Evolutionary conservation across 257 asterid genomes (phyloP).

Genomic region (Solanum pennellii): DNA sequence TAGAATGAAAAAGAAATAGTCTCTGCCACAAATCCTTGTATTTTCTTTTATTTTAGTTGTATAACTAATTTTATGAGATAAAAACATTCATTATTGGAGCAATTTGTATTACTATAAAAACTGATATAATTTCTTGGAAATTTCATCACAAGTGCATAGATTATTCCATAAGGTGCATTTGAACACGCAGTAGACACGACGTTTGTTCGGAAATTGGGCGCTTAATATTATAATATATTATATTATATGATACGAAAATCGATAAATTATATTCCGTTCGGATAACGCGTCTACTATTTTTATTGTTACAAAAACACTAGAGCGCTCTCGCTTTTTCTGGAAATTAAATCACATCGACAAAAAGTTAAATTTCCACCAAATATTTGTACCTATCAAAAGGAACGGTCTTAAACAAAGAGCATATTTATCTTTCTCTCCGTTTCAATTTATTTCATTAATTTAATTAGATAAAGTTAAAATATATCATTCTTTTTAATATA

Average conservation of each 20-base stretch:
- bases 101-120: background rate
- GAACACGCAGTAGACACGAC: background rate
- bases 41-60: background rate
- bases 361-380: background rate
- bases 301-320: background rate
- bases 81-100: background rate
- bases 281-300: background rate
- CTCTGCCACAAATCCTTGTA: too few species aligned
- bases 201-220: background rate
- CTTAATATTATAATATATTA: background rate
- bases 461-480: too few species aligned
- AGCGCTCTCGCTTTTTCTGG: background rate
- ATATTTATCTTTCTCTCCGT: background rate
- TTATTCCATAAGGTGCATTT: background rate
- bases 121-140: background rate
- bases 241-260: background rate
- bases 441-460: too few species aligned
- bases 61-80: background rate
- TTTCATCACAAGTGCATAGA: background rate
- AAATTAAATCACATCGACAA: background rate
- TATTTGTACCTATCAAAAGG: background rate
- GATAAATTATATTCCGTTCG: background rate
- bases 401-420: background rate
- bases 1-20: too few species aligned
- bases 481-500: too few species aligned